A percentile compares a stretch with the other conserved stretches of the same genome.
phyloP scores from a whole-genome alignment of 1,284 basidiomycete species.

The Erythrobasidium hasegawianum region DNA sequence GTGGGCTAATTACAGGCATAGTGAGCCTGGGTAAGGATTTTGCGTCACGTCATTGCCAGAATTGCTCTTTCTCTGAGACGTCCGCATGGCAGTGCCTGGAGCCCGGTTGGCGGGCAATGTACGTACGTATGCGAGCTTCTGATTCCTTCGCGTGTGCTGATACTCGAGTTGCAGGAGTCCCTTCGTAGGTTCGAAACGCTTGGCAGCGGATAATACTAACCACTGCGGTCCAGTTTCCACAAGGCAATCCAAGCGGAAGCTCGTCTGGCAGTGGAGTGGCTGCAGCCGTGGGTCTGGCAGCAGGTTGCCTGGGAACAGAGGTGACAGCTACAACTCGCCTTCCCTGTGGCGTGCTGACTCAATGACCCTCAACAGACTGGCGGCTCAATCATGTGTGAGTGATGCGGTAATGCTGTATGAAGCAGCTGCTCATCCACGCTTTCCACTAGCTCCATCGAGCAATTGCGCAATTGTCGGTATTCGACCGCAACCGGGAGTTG shows the following conservation, averaged over 20 bases:
- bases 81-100: conserved; percentile 65
- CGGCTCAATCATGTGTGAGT: conserved; percentile 33
- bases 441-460: conserved; percentile 35
- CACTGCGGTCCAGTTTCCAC: conserved; percentile 60
- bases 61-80: background rate
- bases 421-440: background rate
- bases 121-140: conserved; percentile 55
- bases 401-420: too few species aligned
- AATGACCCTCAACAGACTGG: background rate
- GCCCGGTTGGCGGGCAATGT: conserved; percentile 62
- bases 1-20: conserved; percentile 47
- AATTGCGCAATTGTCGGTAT: conserved; percentile 44
- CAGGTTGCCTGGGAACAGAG: conserved; percentile 61
- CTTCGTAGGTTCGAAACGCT: too few species aligned
- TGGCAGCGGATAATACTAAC: too few species aligned
- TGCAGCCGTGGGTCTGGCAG: conserved; percentile 60
- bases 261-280: conserved; percentile 63
- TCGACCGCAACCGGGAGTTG: conserved; percentile 42
- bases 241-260: conserved; percentile 62
- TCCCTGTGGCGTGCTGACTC: too few species aligned
- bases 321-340: too few species aligned
- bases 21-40: conserved; percentile 60
- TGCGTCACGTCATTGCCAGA: too few species aligned
- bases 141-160: too few species aligned
- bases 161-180: too few species aligned